Conservation (phyloP, 1,284 basidiomycete species). For the Ceraceosorus guamensis region DNA sequence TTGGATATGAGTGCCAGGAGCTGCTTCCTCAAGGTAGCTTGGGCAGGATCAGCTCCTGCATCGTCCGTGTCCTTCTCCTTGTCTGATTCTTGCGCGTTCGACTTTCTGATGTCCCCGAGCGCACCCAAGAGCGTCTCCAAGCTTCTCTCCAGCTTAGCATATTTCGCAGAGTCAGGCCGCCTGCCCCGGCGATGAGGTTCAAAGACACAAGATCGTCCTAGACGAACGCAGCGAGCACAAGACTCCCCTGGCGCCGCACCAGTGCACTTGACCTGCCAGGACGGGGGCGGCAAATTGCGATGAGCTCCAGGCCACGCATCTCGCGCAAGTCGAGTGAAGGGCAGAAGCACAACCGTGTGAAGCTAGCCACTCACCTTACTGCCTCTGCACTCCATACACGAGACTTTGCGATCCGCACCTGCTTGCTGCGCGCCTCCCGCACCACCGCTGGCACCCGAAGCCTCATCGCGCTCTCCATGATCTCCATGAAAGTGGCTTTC, state of each 20-base stretch:
- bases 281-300: background rate
- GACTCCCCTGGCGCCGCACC: constrained; percentile 2
- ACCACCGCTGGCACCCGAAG: too few species aligned
- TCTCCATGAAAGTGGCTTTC: too few species aligned
- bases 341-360: too few species aligned
- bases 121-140: constrained; percentile 5
- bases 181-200: constrained; percentile 2
- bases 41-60: background rate
- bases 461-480: too few species aligned
- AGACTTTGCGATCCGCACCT: constrained; percentile 1
- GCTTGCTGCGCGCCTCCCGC: background rate
- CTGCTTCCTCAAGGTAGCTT: background rate
- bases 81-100: background rate
- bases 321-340: background rate
- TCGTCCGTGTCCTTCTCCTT: background rate
- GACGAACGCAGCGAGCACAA: constrained; percentile 1
- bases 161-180: background rate
- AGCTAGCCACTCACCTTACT: constrained; percentile 7
- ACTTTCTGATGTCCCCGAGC: background rate
- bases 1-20: background rate
- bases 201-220: constrained; percentile 2
- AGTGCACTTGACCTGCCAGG: constrained; percentile 2
- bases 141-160: background rate
- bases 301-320: too few species aligned
- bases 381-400: constrained; percentile 4